Conservation (phyloP, 108 stramenopile genomes). For the Conticribra weissflogii region DNA sequence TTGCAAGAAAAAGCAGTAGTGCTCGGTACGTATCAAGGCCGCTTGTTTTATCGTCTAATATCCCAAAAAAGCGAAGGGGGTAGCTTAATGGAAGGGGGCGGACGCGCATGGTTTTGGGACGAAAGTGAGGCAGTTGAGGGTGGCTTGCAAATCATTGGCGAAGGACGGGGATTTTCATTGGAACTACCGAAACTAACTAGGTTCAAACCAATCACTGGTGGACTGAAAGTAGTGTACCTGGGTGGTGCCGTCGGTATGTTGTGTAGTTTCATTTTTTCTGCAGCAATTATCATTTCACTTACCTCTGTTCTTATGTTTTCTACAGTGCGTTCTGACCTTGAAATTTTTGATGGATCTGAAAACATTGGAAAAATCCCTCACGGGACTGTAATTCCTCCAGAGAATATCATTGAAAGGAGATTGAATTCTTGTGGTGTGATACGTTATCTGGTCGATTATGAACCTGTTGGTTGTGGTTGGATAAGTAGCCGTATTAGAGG, state of each 20-base stretch:
- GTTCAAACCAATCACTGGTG: conserved; percentile 65
- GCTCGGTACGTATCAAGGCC: conserved; percentile 82
- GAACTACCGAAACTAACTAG: conserved; percentile 62
- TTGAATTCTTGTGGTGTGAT: conserved; percentile 90
- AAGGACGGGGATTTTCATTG: conserved; percentile 52
- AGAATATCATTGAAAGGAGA: conserved; percentile 76
- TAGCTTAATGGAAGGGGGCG: conserved; percentile 83
- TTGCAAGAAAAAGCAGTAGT: conserved; percentile 90
- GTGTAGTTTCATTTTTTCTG: background rate
- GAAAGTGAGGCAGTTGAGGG: conserved; percentile 88
- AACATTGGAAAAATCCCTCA: conserved; percentile 76
- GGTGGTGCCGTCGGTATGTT: conserved; percentile 71
- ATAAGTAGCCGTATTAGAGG: conserved; percentile 88
- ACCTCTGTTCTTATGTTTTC: background rate
- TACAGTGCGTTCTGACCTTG: conserved; percentile 74
- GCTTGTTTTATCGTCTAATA: conserved; percentile 84
- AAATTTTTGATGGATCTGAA: conserved; percentile 77
- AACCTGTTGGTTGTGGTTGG: conserved; percentile 77
- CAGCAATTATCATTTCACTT: background rate
- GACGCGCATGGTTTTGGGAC: conserved; percentile 82
- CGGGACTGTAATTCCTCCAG: conserved; percentile 61
- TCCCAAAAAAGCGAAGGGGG: conserved; percentile 91
- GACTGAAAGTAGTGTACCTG: conserved; percentile 72
- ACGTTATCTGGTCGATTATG: conserved; percentile 73
- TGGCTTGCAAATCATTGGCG: conserved; percentile 67